Evolutionary conservation across 1,284 basidiomycete species (phyloP).

Genomic region (Sporisorium graminicola): DNA sequence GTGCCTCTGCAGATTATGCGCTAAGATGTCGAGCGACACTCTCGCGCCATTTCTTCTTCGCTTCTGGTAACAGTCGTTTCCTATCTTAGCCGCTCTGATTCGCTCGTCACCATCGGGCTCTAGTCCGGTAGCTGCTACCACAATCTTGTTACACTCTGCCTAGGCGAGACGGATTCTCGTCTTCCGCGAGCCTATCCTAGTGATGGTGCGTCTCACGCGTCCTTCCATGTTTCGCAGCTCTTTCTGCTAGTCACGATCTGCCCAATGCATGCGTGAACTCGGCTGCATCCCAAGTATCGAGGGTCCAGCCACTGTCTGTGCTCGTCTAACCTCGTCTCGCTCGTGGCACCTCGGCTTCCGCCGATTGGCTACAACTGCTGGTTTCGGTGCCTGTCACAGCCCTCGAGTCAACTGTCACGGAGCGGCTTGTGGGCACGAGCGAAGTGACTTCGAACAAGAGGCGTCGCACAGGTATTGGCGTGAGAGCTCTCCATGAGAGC

Average conservation of each 20-base stretch:
- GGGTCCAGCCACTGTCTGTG: neutral
- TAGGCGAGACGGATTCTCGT: constrained; percentile 14
- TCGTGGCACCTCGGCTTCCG: constrained; percentile 5
- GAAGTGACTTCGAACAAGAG: neutral
- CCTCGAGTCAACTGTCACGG: neutral
- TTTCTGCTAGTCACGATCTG: neutral
- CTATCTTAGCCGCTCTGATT: neutral
- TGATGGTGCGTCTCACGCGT: neutral
- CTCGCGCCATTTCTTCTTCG: neutral
- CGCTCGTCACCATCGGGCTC: constrained; percentile 1
- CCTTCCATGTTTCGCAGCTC: neutral
- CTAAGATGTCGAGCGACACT: neutral
- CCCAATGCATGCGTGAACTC: neutral
- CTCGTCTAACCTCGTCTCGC: neutral
- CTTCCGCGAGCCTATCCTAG: neutral
- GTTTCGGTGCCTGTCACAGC: neutral
- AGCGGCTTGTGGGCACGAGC: neutral
- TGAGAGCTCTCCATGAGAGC: no score
- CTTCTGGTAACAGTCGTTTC: neutral
- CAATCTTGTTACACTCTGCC: neutral
- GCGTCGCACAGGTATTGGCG: neutral
- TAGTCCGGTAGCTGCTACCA: neutral
- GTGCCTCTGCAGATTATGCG: neutral
- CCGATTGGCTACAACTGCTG: neutral
- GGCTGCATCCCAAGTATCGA: neutral